These are phyloP conservation scores for Paraphaeosphaeria minitans DNA, from an alignment of 2,329 filamentous ascomycete genomes.

Conservation along the genomic window DNA sequence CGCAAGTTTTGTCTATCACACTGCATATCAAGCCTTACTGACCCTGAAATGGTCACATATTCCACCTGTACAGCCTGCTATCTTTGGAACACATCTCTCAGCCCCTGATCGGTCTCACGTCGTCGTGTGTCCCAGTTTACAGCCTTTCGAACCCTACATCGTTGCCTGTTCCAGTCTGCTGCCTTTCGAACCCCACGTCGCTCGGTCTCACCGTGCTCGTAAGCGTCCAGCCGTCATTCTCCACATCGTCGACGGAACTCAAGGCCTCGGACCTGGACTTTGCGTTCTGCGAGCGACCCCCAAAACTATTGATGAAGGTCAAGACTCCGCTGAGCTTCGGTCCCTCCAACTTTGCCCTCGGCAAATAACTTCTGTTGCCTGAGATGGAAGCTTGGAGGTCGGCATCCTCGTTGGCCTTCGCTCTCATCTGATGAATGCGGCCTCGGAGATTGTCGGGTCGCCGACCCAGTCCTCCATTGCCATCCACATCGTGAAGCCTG, in stretches of 20 bases:
- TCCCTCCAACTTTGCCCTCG: not conserved
- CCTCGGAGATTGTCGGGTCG: not conserved
- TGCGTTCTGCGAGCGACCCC: not conserved
- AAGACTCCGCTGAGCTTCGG: not conserved
- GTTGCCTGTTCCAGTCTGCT: not conserved
- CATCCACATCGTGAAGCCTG: not conserved
- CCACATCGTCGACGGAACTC: not conserved
- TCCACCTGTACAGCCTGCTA: not conserved
- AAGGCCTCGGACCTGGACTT: not conserved
- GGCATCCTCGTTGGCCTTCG: not conserved
- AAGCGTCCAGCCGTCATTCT: not conserved
- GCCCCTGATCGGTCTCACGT: not conserved
- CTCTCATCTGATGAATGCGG: not conserved
- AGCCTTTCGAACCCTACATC: not conserved
- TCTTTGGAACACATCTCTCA: not conserved
- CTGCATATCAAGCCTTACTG: not conserved
- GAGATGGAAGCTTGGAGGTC: not conserved
- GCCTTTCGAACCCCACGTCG: not conserved
- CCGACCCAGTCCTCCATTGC: not conserved
- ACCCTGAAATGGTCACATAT: not conserved
- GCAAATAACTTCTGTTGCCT: not conserved
- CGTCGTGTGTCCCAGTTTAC: not conserved
- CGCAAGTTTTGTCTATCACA: not conserved
- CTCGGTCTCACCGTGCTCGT: not conserved
- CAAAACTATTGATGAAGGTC: not conserved